Conservation (phyloP, 2,329 filamentous ascomycete species). For the Aspergillus oerlinghausenensis region DNA sequence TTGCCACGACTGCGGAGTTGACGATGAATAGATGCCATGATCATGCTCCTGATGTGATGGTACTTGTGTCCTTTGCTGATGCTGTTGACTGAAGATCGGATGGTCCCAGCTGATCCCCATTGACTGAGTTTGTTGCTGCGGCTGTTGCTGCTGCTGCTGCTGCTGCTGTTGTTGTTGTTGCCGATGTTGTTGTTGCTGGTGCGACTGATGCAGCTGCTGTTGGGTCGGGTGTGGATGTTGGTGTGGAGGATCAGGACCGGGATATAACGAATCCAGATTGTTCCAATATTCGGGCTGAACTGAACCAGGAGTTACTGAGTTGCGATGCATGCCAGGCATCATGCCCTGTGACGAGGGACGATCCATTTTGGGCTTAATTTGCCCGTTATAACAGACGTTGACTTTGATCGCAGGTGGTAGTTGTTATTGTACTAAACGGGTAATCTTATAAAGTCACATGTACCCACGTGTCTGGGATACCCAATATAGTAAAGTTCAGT, state of each 20-base stretch:
- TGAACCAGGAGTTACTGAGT: conserved; percentile 21
- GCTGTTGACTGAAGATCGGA: conserved; percentile 30
- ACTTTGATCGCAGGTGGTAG: neutral
- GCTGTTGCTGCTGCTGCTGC: conserved; percentile 16
- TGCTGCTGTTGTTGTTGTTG: conserved; percentile 20
- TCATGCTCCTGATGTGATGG: conserved; percentile 21
- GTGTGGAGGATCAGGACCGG: conserved; percentile 20
- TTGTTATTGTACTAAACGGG: conserved; percentile 3
- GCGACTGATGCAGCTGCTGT: conserved; percentile 22
- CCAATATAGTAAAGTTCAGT: conserved; percentile 10
- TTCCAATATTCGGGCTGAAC: conserved; percentile 37
- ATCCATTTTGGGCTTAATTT: conserved; percentile 28
- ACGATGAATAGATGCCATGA: conserved; percentile 28
- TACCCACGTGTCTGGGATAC: conserved; percentile 14
- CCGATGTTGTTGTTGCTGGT: conserved; percentile 20
- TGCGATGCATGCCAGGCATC: conserved; percentile 26
- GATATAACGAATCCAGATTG: conserved; percentile 31
- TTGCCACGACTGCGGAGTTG: conserved; percentile 31
- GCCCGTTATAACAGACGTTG: conserved; percentile 7
- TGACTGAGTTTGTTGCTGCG: conserved; percentile 20
- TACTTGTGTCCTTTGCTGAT: conserved; percentile 20
- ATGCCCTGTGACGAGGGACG: conserved; percentile 27
- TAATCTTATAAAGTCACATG: conserved; percentile 14
- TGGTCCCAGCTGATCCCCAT: conserved; percentile 36
- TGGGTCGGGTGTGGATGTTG: conserved; percentile 23